Percentiles rank a stretch among this genome's conserved stretches.
Conservation (phyloP, 768 basidiomycete genomes). For the Boletales sp. region DNA sequence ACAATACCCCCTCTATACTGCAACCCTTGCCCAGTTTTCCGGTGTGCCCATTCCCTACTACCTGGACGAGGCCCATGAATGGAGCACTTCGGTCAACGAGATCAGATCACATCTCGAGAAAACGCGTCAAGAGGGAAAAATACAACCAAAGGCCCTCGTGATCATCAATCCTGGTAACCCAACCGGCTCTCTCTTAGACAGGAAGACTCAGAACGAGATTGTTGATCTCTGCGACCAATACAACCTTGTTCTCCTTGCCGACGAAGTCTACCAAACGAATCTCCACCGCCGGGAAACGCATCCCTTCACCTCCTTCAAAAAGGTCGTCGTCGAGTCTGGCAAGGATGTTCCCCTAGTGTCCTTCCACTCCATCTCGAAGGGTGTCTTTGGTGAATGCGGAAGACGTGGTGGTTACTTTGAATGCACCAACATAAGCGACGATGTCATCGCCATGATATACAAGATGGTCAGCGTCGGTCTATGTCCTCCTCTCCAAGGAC, state of each 20-base stretch:
- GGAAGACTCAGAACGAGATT: constrained; percentile 66
- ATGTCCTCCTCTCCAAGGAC: constrained; percentile 87
- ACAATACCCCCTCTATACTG: constrained; percentile 97
- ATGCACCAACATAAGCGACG: constrained; percentile 72
- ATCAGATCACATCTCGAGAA: constrained; percentile 66
- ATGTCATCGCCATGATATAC: constrained; percentile 84
- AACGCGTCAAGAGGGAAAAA: constrained; percentile 53
- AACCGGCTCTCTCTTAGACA: constrained; percentile 81
- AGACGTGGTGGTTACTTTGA: constrained; percentile 98
- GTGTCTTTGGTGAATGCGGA: constrained; percentile 94
- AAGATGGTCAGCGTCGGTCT: constrained; percentile 92
- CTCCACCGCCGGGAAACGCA: constrained; percentile 65
- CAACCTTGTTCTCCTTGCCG: constrained; percentile 85
- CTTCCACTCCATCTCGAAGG: constrained; percentile 98
- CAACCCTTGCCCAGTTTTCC: constrained; percentile 80
- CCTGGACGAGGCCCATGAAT: constrained; percentile 76
- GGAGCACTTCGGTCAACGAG: constrained; percentile 73
- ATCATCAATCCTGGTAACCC: constrained; percentile 99
- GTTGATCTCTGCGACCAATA: constrained; percentile 84
- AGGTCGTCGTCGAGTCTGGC: constrained; percentile 68
- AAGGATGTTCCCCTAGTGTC: constrained; percentile 73
- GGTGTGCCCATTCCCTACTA: constrained; percentile 86
- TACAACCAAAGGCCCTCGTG: constrained; percentile 78
- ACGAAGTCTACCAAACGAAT: constrained; percentile 98
- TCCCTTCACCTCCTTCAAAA: constrained; percentile 93